Conservation (phyloP, 345 rosid species). For the Eucalyptus tenuipes region DNA sequence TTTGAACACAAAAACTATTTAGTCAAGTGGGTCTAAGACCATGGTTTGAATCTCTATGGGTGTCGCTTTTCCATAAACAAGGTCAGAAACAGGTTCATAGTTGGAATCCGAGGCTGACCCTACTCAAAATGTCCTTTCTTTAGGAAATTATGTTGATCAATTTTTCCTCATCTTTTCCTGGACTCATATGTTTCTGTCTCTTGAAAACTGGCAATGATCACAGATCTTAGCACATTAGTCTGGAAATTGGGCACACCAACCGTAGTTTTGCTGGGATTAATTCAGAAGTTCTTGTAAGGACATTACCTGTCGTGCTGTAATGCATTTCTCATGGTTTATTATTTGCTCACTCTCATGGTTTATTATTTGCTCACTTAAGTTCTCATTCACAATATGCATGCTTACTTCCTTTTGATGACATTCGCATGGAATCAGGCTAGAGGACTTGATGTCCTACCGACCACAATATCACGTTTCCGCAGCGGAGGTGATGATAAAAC, state of each 20-base stretch:
- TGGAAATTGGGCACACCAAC: background rate
- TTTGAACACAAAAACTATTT: background rate
- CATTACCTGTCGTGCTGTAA: background rate
- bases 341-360: background rate
- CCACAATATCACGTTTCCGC: conserved; percentile 71
- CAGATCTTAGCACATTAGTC: background rate
- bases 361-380: background rate
- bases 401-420: background rate
- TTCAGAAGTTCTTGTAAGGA: background rate
- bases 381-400: background rate
- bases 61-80: background rate
- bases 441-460: conserved; percentile 85
- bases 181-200: background rate
- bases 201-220: background rate
- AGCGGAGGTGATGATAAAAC: conserved; percentile 74
- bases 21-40: background rate
- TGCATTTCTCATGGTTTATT: background rate
- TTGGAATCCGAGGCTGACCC: background rate
- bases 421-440: conserved; percentile 40
- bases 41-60: background rate
- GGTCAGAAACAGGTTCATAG: background rate
- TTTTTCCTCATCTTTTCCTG: background rate
- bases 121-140: background rate
- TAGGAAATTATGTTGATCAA: background rate
- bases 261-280: background rate